A percentile compares a stretch with the other conserved stretches of the same genome.
phyloP scores from a whole-genome alignment of 2,329 filamentous ascomycete genomes.

The Talaromyces pinophilus region DNA sequence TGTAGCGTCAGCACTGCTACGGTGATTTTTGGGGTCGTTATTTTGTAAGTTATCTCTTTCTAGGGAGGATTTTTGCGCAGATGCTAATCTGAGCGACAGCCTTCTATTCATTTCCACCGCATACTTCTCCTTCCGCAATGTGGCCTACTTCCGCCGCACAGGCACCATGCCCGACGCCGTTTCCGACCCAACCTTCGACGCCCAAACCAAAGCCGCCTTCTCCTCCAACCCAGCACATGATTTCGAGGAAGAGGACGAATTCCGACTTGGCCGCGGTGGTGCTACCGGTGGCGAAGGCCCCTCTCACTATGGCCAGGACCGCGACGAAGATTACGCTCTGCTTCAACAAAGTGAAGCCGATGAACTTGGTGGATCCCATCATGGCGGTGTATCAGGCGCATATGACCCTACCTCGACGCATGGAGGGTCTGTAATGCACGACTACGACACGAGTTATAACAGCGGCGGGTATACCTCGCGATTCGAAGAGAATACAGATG shows the following conservation, averaged over 20 bases:
- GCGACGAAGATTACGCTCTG: conserved; percentile 55
- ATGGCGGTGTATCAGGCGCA: conserved; percentile 40
- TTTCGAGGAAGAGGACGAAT: conserved; percentile 49
- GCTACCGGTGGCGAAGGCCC: conserved; percentile 37
- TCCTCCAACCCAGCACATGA: conserved; percentile 50
- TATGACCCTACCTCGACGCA: conserved; percentile 43
- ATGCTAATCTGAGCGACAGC: conserved; percentile 33
- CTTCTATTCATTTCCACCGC: conserved; percentile 57
- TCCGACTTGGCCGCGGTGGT: conserved; percentile 40
- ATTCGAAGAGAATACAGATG: conserved; percentile 27
- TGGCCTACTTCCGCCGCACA: conserved; percentile 58
- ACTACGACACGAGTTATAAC: conserved; percentile 44
- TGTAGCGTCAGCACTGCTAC: conserved; percentile 60
- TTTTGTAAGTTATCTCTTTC: conserved; percentile 51
- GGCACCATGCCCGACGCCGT: conserved; percentile 54
- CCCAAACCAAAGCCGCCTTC: conserved; percentile 52
- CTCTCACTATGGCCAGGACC: conserved; percentile 43
- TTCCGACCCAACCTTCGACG: conserved; percentile 51
- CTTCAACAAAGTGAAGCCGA: conserved; percentile 51
- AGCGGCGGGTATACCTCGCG: conserved; percentile 43
- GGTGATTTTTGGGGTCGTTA: conserved; percentile 58
- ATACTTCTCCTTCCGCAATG: conserved; percentile 56
- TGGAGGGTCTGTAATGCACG: conserved; percentile 39
- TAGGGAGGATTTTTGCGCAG: not conserved
- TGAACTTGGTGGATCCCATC: conserved; percentile 41